phyloP scores from a whole-genome alignment of 164 flowering plant genomes.

The Taxillus chinensis region DNA sequence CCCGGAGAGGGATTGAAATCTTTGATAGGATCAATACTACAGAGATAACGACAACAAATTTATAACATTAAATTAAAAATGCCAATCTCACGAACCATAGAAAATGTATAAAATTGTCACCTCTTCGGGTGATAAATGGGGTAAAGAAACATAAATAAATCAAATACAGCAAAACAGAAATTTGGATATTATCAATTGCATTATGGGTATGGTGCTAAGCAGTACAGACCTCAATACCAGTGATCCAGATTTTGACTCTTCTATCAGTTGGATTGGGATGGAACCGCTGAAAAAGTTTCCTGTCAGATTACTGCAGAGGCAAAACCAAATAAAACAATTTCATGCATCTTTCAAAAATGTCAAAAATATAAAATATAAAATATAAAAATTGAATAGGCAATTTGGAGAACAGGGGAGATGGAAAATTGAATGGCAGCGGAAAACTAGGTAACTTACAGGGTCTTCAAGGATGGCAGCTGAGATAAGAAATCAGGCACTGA shows the following conservation, averaged over 20 bases:
- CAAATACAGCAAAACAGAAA: too few relatives aligned
- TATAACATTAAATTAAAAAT: background rate
- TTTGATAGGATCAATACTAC: conserved; percentile 7
- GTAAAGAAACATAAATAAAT: too few relatives aligned
- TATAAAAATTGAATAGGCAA: too few relatives aligned
- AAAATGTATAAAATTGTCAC: too few relatives aligned
- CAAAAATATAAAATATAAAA: too few relatives aligned
- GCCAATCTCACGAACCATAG: too few relatives aligned
- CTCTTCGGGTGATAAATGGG: too few relatives aligned
- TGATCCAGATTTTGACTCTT: conserved; percentile 11
- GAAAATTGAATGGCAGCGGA: too few relatives aligned
- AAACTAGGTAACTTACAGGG: conserved; percentile 16
- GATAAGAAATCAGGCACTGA: conserved; percentile 19
- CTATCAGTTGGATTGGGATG: conserved; percentile 12
- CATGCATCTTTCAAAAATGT: background rate
- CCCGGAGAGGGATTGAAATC: conserved; percentile 11
- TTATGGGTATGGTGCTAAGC: too few relatives aligned
- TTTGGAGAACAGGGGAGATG: too few relatives aligned
- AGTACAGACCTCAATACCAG: conserved; percentile 16
- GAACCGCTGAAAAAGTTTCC: conserved; percentile 17
- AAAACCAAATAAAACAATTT: background rate
- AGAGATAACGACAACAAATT: background rate
- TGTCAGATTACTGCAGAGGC: conserved; percentile 12
- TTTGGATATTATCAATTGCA: too few relatives aligned
- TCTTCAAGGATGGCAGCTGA: conserved; percentile 9